Evolutionary conservation across 371 early-diverging fungal genomes (phyloP), one percentile per base, ranked within the genome.

Genomic region (Mortierella sp.): DNA sequence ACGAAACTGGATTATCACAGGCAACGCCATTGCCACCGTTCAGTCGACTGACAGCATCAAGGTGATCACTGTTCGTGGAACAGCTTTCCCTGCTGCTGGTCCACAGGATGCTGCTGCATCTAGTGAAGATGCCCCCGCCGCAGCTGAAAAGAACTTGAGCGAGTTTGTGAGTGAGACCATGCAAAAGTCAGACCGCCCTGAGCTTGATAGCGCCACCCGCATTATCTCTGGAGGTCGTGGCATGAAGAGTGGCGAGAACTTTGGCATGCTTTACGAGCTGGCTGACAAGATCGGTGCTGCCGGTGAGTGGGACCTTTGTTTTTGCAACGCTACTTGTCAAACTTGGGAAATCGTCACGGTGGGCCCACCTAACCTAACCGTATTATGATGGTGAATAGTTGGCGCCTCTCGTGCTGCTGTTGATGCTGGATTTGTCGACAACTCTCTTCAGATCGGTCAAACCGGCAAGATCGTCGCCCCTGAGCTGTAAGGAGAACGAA

Each of bases 381-480:
- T 34, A 7, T 34, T 34, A 10, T 4, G 26, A 1, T 54, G 13
- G 3, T 3, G 8, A 19, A 48, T 83, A 93, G 97, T 97, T 49
- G 98, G 98, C 72, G 98, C 97, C 24, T 97, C 97, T 58, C 94
- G 98, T 72, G 98, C 98, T 64, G 98, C 98, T 53, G 98, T 98
- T 26, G 98, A 98, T 87, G 95, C 97, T 58, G 98, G 98, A 41
- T 98, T 90, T 83, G 97, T 94, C 61, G 92, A 91, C 82, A 98
- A 98, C 85, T 94, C 95, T 28, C 83, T 97, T 48, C 98, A 98
- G 86, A 94, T 98, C 52, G 98, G 98, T 18, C 98, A 98, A 83
- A 98, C 98, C 14, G 98, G 98, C 64, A 97, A 97, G 85, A 95
- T 97, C 61, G 92, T 98, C 64, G 98, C 98, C 19, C 98, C 98